phyloP scores from a whole-genome alignment of 805 yeast species.

The Priceomyces fermenticarens region DNA sequence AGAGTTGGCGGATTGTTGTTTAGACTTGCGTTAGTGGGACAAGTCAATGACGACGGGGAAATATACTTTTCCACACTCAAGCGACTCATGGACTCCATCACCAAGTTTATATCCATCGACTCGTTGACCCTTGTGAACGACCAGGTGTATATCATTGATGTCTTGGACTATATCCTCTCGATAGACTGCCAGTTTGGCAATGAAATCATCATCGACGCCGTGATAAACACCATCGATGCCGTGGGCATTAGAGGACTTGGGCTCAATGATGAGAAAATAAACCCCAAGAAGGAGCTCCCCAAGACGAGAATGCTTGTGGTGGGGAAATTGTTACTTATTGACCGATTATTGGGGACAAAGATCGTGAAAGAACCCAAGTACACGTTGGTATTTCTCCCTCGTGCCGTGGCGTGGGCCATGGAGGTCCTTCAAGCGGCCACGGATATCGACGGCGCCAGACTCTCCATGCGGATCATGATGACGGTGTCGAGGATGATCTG shows the following conservation, averaged over 20 bases:
- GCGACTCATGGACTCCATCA: conserved; percentile 37
- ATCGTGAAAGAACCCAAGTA: conserved; percentile 24
- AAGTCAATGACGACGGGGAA: conserved; percentile 17
- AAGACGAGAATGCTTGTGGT: conserved; percentile 56
- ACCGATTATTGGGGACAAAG: conserved; percentile 47
- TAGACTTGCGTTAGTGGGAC: conserved; percentile 32
- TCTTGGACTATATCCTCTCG: conserved; percentile 53
- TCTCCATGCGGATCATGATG: conserved; percentile 59
- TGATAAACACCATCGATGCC: conserved; percentile 47
- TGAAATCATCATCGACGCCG: conserved; percentile 37
- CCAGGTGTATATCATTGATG: conserved; percentile 61
- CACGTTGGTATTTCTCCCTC: conserved; percentile 40
- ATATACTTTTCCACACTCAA: conserved; percentile 26
- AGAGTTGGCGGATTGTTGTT: conserved; percentile 54
- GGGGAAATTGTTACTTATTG: conserved; percentile 58
- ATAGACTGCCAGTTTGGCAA: conserved; percentile 39
- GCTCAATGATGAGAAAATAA: conserved; percentile 30
- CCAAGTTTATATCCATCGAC: conserved; percentile 46
- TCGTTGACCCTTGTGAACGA: conserved; percentile 52
- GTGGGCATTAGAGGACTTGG: conserved; percentile 59
- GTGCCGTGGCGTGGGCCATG: conserved; percentile 54
- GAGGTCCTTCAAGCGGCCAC: conserved; percentile 51
- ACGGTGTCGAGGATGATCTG: conserved; percentile 43
- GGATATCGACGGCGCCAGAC: conserved; percentile 59
- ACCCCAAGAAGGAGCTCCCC: conserved; percentile 16